phyloP scores from a whole-genome alignment of 306 rosid genomes.

The Lotus japonicus region DNA sequence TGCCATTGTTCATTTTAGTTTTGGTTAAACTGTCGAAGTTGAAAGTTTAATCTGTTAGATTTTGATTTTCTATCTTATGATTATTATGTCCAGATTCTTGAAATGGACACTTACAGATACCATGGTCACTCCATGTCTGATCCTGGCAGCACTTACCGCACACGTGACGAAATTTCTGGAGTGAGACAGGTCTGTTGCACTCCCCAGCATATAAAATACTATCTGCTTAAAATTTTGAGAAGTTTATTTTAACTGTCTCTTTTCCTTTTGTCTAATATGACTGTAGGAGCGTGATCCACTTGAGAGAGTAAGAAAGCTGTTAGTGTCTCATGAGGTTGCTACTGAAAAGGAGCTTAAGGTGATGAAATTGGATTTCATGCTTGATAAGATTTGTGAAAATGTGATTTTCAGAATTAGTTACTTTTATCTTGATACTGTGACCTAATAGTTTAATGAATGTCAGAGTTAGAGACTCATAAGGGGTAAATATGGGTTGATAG shows the following conservation, averaged over 20 bases:
- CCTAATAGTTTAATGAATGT: neutral
- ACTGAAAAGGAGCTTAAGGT: conserved; percentile 93
- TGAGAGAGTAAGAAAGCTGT: conserved; percentile 85
- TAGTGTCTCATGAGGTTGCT: conserved; percentile 65
- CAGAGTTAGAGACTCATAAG: neutral
- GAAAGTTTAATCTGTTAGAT: neutral
- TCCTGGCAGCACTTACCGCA: conserved; percentile 97
- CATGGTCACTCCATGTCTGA: conserved; percentile 99
- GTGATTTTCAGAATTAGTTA: neutral
- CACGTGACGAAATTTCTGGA: conserved; percentile 96
- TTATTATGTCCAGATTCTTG: conserved; percentile 68
- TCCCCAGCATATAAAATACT: neutral
- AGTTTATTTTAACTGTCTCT: neutral
- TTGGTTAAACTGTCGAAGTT: conserved; percentile 7
- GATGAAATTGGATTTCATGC: conserved; percentile 5
- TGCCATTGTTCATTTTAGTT: neutral
- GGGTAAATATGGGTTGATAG: neutral
- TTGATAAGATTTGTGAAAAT: neutral
- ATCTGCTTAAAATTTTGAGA: neutral
- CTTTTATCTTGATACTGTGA: neutral
- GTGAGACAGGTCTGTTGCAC: conserved; percentile 71
- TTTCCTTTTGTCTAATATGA: conserved; percentile 14
- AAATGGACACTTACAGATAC: conserved; percentile 97
- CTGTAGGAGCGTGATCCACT: conserved; percentile 93
- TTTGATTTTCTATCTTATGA: conserved; percentile 11